Evolutionary conservation across 208 protist species (phyloP).

Genomic region (Wallacemonas sp.): DNA sequence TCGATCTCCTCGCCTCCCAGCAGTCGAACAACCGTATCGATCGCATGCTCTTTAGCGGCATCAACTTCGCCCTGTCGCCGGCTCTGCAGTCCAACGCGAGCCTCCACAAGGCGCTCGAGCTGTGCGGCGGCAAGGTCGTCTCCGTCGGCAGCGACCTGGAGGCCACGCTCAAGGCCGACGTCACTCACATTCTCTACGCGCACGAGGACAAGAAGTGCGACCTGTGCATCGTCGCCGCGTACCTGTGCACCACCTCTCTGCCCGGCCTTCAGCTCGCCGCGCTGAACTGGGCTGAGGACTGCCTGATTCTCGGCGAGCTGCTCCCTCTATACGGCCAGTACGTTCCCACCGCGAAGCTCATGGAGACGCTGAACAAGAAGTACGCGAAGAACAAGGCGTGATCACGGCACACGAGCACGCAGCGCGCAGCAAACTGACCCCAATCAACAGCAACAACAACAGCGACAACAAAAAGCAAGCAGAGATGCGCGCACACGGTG

Average conservation of each 20-base stretch:
- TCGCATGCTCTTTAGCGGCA: constrained; percentile 77
- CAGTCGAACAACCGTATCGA: constrained; percentile 68
- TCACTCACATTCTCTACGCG: constrained; percentile 83
- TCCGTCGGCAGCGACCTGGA: constrained; percentile 31
- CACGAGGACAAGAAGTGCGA: constrained; percentile 80
- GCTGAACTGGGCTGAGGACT: constrained; percentile 84
- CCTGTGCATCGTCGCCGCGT: constrained; percentile 65
- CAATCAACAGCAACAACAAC: too few relatives aligned
- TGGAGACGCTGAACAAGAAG: constrained; percentile 85
- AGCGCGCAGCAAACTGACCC: too few relatives aligned
- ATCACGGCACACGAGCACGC: too few relatives aligned
- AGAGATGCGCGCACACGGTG: background rate
- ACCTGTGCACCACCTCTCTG: constrained; percentile 35
- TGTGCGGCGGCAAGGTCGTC: constrained; percentile 68
- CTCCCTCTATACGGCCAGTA: constrained; percentile 77
- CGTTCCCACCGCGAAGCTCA: constrained; percentile 70
- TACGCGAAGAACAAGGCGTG: constrained; percentile 29
- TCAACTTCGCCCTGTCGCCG: constrained; percentile 59
- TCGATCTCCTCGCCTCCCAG: constrained; percentile 68
- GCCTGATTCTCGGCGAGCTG: constrained; percentile 79
- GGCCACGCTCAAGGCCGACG: constrained; percentile 39
- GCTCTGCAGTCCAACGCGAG: constrained; percentile 39
- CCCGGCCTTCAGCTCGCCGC: constrained; percentile 70
- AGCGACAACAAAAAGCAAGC: background rate
- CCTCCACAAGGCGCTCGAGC: constrained; percentile 43